Percentiles rank a stretch among this genome's conserved stretches.
Conservation (phyloP, 2,329 filamentous ascomycete genomes). For the Fusarium sp. region DNA sequence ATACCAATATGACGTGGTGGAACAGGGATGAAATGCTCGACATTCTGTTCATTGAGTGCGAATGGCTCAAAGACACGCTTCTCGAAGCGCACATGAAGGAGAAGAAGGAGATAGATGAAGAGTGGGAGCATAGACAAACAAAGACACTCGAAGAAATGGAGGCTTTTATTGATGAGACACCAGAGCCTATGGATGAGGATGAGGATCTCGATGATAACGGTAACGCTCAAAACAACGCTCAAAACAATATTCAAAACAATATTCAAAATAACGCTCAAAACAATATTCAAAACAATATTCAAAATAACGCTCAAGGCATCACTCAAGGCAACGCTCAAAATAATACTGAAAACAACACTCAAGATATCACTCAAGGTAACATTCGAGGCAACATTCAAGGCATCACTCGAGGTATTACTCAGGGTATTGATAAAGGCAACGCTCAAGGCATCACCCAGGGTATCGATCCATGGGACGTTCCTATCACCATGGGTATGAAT, state of each 20-base stretch:
- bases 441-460: neutral
- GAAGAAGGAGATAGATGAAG: neutral
- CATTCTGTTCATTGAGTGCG: neutral
- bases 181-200: neutral
- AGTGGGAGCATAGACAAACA: neutral
- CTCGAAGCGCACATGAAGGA: neutral
- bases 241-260: neutral
- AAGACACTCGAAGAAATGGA: neutral
- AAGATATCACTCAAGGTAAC: no score
- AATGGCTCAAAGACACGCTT: neutral
- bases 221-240: neutral
- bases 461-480: no score
- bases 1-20: neutral
- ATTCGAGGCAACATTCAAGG: neutral
- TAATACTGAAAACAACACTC: neutral
- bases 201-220: neutral
- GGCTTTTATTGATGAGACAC: neutral
- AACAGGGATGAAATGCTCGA: neutral
- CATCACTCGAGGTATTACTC: neutral
- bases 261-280: neutral
- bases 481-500: neutral
- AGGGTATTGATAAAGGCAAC: no score
- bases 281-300: neutral
- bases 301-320: neutral
- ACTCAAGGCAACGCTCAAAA: neutral